phyloP scores from a whole-genome alignment of 208 protist species.

The Naegleria gruberi region DNA sequence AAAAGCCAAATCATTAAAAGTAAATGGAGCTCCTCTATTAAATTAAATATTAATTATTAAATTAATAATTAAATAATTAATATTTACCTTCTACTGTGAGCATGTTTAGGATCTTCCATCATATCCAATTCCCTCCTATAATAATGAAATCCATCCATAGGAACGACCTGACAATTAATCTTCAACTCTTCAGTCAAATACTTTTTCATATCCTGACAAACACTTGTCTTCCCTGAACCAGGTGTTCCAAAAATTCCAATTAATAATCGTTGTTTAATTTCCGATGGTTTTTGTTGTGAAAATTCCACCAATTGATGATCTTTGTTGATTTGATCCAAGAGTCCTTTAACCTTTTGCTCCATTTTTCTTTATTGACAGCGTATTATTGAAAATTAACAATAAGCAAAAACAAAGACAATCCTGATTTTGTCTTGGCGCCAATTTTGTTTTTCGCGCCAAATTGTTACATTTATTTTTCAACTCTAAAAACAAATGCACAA shows the following conservation, averaged over 20 bases:
- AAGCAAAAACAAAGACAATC: too few relatives aligned
- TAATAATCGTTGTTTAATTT: background rate
- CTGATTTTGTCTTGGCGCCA: too few relatives aligned
- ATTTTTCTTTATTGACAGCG: too few relatives aligned
- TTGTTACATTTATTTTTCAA: too few relatives aligned
- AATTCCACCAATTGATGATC: background rate
- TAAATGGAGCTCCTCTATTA: constrained; percentile 16
- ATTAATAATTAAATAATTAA: too few relatives aligned
- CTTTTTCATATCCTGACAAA: background rate
- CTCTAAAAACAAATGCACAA: too few relatives aligned
- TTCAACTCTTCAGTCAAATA: background rate
- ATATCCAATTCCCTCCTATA: constrained; percentile 7
- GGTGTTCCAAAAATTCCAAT: background rate
- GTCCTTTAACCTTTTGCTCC: background rate
- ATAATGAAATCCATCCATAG: constrained; percentile 19
- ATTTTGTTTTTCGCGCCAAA: too few relatives aligned
- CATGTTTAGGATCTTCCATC: background rate
- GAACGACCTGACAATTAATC: background rate
- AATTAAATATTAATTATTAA: too few relatives aligned
- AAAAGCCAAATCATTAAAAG: background rate
- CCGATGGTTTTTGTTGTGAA: too few relatives aligned
- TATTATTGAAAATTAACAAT: too few relatives aligned
- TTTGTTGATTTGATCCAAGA: background rate
- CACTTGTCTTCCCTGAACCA: background rate
- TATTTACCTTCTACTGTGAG: background rate